Conservation (phyloP, 352 stramenopile genomes). For the Phytophthora cactorum region DNA sequence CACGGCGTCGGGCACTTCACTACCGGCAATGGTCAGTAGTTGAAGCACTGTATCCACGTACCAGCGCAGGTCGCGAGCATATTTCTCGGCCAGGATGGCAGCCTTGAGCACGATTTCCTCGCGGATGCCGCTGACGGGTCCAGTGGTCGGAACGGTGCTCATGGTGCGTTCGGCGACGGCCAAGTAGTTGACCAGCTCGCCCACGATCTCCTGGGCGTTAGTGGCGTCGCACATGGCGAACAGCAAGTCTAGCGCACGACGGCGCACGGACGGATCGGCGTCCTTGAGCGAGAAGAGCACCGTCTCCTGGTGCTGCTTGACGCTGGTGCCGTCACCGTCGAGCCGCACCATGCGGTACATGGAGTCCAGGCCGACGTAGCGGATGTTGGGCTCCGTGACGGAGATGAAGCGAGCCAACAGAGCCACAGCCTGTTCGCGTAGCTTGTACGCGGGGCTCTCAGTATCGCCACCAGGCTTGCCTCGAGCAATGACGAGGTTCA, state of each 20-base stretch:
- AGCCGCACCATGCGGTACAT: conserved; percentile 96
- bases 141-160: conserved; percentile 32
- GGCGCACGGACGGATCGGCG: conserved; percentile 95
- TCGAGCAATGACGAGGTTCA: conserved; percentile 97
- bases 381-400: conserved; percentile 97
- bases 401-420: conserved; percentile 97
- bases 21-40: conserved; percentile 95
- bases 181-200: conserved; percentile 96
- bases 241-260: conserved; percentile 95
- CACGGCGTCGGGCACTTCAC: conserved; percentile 94
- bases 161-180: conserved; percentile 88
- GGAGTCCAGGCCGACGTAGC: conserved; percentile 96
- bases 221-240: conserved; percentile 98
- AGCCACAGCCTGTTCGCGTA: conserved; percentile 92
- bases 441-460: conserved; percentile 61
- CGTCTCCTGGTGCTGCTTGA: conserved; percentile 96
- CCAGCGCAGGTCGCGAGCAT: conserved; percentile 94
- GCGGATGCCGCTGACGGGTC: conserved; percentile 68
- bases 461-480: conserved; percentile 68
- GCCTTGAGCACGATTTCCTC: conserved; percentile 99
- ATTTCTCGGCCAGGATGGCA: conserved; percentile 98
- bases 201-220: conserved; percentile 96
- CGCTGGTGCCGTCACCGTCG: conserved; percentile 77
- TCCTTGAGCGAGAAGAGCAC: conserved; percentile 97
- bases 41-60: conserved; percentile 99